These are phyloP conservation scores for Trypanosoma boissoni DNA, from an alignment of 208 protist genomes.

Conservation along the genomic window DNA sequence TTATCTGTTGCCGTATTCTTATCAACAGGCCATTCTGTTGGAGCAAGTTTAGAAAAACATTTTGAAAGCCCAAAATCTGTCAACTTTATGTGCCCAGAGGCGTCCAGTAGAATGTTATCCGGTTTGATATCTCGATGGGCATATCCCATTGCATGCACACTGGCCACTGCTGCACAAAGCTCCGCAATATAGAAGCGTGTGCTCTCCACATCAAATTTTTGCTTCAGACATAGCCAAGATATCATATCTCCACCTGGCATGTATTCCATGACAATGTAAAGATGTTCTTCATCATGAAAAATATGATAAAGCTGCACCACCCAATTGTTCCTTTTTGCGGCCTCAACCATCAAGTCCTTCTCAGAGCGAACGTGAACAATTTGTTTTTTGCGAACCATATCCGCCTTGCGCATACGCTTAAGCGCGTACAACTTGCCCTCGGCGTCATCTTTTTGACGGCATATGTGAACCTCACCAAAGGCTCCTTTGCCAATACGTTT, in stretches of 20 bases:
- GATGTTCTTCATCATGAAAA: constrained; percentile 91
- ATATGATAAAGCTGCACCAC: constrained; percentile 88
- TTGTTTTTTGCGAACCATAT: constrained; percentile 91
- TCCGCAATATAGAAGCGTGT: constrained; percentile 93
- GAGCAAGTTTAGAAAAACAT: constrained; percentile 78
- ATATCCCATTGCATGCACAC: constrained; percentile 90
- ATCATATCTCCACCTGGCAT: constrained; percentile 94
- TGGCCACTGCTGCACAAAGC: constrained; percentile 85
- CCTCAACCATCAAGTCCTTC: constrained; percentile 88
- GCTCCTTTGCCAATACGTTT: constrained; percentile 89
- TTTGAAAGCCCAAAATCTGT: constrained; percentile 97
- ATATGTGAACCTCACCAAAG: constrained; percentile 92
- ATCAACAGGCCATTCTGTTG: too few species aligned
- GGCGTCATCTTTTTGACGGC: constrained; percentile 61
- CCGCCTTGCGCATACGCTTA: constrained; percentile 89
- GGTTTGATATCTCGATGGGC: constrained; percentile 97
- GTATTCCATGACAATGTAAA: constrained; percentile 96
- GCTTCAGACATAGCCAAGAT: constrained; percentile 87
- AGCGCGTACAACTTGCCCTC: constrained; percentile 81
- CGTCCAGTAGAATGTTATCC: constrained; percentile 97
- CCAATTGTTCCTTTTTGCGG: constrained; percentile 79
- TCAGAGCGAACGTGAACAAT: constrained; percentile 88
- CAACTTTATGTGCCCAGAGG: constrained; percentile 96
- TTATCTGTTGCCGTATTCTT: constrained; percentile 9
- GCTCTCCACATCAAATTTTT: constrained; percentile 80